Percentiles rank a stretch among this genome's conserved stretches.
These are phyloP conservation scores for Umbelopsis sp. DNA, from an alignment of 192 early-diverging fungal species.

Conservation along the genomic window DNA sequence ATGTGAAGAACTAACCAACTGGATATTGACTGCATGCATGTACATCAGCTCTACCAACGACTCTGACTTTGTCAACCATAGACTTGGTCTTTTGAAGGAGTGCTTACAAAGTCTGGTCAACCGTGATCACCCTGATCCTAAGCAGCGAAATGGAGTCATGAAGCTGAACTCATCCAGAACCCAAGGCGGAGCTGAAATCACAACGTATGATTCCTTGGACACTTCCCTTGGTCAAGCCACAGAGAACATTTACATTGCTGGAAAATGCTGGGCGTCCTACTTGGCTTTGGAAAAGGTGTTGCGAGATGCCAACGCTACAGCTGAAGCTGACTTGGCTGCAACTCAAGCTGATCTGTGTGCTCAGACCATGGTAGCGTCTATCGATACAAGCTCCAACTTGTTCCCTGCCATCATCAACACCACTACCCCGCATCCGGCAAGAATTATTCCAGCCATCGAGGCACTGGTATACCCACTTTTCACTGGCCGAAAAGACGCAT, in stretches of 20 bases:
- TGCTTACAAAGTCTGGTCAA: slow-evolving; percentile 24
- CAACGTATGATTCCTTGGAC: slow-evolving; percentile 31
- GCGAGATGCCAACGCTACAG: neutral
- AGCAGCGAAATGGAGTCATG: slow-evolving; percentile 19
- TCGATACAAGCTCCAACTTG: neutral
- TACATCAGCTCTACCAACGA: slow-evolving; percentile 21
- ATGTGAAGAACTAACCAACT: slow-evolving; percentile 29
- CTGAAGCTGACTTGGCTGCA: slow-evolving; percentile 10
- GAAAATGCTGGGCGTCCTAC: slow-evolving; percentile 32
- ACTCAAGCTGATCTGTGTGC: slow-evolving; percentile 21
- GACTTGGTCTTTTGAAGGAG: slow-evolving; percentile 25
- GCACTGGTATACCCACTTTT: slow-evolving; percentile 28
- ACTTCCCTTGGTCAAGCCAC: slow-evolving; percentile 20
- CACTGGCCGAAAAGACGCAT: slow-evolving; percentile 22
- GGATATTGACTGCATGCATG: slow-evolving; percentile 26
- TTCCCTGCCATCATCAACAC: slow-evolving; percentile 26
- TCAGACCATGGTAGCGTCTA: slow-evolving; percentile 6
- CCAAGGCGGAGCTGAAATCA: slow-evolving; percentile 31
- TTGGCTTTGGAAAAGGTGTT: slow-evolving; percentile 25
- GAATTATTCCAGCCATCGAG: slow-evolving; percentile 32
- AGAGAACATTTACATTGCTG: slow-evolving; percentile 26
- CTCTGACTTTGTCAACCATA: slow-evolving; percentile 4
- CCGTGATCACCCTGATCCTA: slow-evolving; percentile 25
- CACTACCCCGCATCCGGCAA: neutral
- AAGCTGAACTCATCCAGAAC: slow-evolving; percentile 21